Percentiles rank a stretch among this genome's conserved stretches.
phyloP scores from a whole-genome alignment of 2,329 filamentous ascomycete genomes.

The Scytalidium sp. region DNA sequence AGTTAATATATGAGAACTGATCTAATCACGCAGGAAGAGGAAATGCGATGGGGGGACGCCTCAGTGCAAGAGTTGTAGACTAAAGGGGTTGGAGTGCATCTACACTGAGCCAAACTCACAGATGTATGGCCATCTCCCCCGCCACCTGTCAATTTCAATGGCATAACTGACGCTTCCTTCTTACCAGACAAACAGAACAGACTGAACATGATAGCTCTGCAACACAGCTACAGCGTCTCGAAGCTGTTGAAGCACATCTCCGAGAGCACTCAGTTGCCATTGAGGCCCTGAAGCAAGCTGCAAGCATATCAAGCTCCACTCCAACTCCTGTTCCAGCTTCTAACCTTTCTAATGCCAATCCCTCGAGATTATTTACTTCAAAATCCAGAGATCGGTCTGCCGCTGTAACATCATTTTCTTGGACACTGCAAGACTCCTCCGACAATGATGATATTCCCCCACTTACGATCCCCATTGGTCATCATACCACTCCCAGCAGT shows the following conservation, averaged over 20 bases:
- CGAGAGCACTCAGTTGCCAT: not conserved
- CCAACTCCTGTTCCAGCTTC: constrained; percentile 2
- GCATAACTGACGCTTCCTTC: not conserved
- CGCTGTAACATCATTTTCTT: not conserved
- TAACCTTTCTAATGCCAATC: not conserved
- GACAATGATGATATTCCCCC: not conserved
- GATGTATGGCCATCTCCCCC: not conserved
- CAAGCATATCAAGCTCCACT: not conserved
- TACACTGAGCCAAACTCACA: not conserved
- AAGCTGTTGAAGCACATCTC: not conserved
- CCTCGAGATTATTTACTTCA: not conserved
- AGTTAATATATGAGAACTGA: too few relatives aligned
- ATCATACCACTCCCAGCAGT: not conserved
- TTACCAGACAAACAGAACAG: not conserved
- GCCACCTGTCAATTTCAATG: not conserved
- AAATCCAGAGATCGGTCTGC: not conserved
- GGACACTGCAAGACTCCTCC: not conserved
- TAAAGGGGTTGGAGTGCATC: not conserved
- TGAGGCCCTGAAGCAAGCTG: not conserved
- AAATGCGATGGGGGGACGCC: not conserved
- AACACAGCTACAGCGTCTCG: not conserved
- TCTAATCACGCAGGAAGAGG: not conserved
- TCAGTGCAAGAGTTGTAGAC: not conserved
- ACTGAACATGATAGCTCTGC: not conserved
- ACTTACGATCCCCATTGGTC: not conserved